These are phyloP conservation scores for Neocallimastix lanati DNA, from an alignment of 192 early-diverging fungal genomes.

Conservation along the genomic window DNA sequence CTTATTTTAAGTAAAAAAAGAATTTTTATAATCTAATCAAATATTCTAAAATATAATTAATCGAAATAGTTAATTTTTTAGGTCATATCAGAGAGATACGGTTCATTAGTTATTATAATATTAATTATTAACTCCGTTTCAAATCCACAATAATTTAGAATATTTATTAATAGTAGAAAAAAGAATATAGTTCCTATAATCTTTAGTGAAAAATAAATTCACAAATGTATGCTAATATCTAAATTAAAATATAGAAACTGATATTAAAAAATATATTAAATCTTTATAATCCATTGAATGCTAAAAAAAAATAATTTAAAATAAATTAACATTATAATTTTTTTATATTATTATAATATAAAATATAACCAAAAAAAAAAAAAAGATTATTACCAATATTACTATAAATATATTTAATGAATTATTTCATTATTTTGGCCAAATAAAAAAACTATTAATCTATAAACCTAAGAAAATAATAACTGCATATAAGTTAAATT, in stretches of 20 bases:
- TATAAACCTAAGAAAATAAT: background rate
- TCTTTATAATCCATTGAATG: conserved; percentile 28
- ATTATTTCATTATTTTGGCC: background rate
- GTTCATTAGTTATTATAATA: conserved; percentile 84
- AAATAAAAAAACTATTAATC: background rate
- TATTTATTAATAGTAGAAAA: conserved; percentile 93
- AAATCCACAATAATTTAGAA: conserved; percentile 92
- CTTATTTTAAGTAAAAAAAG: conserved; percentile 54
- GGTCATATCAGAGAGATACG: conserved; percentile 97
- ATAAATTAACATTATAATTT: too few relatives aligned
- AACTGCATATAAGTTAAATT: background rate
- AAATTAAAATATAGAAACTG: conserved; percentile 22
- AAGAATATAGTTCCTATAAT: conserved; percentile 43
- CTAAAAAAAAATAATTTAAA: too few relatives aligned
- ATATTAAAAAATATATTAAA: conserved; percentile 42
- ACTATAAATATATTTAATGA: conserved; percentile 4
- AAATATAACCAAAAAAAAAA: too few relatives aligned
- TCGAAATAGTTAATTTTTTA: too few relatives aligned
- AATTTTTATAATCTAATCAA: too few relatives aligned
- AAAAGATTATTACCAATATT: too few relatives aligned
- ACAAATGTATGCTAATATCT: conserved; percentile 28
- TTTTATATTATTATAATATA: too few relatives aligned
- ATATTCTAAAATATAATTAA: too few relatives aligned
- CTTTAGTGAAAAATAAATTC: background rate
- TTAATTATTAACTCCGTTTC: conserved; percentile 90